Evolutionary conservation across 768 basidiomycete genomes (phyloP).

Genomic region (Pleurotus pulmonarius): DNA sequence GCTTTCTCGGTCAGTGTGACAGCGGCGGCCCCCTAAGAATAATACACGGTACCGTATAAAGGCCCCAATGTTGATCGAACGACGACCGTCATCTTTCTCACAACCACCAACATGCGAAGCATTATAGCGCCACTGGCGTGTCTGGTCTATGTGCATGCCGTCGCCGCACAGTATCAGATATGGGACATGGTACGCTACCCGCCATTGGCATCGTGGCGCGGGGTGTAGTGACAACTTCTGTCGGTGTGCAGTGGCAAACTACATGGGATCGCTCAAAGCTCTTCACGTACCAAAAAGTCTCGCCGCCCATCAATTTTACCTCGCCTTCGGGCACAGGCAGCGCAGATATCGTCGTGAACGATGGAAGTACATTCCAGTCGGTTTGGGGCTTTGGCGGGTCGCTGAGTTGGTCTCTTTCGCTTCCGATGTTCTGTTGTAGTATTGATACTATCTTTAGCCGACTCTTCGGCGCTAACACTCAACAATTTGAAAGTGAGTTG

Average conservation of each 20-base stretch:
- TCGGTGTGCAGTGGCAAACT: conserved; percentile 49
- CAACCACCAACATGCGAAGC: not conserved
- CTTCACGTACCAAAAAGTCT: conserved; percentile 44
- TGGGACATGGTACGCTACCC: conserved; percentile 43
- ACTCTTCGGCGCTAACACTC: conserved; percentile 62
- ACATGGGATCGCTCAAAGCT: conserved; percentile 49
- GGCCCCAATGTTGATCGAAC: no score
- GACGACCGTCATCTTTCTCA: no score
- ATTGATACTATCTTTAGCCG: conserved; percentile 38
- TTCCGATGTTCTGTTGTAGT: not conserved
- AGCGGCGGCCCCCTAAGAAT: no score
- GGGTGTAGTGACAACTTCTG: not conserved
- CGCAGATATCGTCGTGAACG: conserved; percentile 63
- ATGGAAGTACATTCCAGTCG: conserved; percentile 50
- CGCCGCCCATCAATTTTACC: conserved; percentile 51
- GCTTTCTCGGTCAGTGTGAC: no score
- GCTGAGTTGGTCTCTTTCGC: conserved; percentile 41
- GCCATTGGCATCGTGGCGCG: not conserved
- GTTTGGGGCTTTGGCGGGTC: conserved; percentile 67
- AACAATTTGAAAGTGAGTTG: conserved; percentile 59
- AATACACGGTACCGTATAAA: no score
- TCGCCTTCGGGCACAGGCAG: conserved; percentile 52
- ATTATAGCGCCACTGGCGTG: not conserved
- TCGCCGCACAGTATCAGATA: conserved; percentile 33
- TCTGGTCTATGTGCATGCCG: not conserved